These are phyloP conservation scores for Kazachstania sp. DNA, from an alignment of 1,139 yeast species.

Conservation along the genomic window DNA sequence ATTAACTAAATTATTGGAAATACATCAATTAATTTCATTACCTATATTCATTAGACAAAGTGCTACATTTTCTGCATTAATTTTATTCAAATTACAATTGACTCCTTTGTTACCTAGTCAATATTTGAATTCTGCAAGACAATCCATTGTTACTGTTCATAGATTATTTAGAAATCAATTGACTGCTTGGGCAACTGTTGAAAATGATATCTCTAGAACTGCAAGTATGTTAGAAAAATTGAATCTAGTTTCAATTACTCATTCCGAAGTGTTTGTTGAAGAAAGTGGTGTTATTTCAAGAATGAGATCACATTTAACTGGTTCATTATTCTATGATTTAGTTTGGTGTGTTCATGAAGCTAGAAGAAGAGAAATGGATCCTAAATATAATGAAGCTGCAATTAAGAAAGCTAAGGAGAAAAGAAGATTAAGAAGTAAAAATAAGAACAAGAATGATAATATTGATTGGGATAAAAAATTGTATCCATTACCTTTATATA, in stretches of 20 bases:
- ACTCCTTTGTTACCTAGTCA: constrained; percentile 69
- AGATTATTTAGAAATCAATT: constrained; percentile 77
- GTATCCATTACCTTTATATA: constrained; percentile 82
- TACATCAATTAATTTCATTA: constrained; percentile 63
- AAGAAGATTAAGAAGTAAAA: constrained; percentile 16
- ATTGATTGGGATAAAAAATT: constrained; percentile 30
- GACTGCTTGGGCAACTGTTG: constrained; percentile 79
- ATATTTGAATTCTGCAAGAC: constrained; percentile 82
- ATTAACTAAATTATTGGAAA: constrained; percentile 61
- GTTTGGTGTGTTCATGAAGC: constrained; percentile 97
- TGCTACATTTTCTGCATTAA: constrained; percentile 69
- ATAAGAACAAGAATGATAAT: constrained; percentile 13
- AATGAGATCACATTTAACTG: constrained; percentile 89
- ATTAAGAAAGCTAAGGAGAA: constrained; percentile 24
- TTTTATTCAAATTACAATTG: constrained; percentile 72
- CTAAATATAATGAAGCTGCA: constrained; percentile 36
- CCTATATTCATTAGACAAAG: constrained; percentile 86
- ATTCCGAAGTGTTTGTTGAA: constrained; percentile 70
- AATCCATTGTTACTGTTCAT: constrained; percentile 88
- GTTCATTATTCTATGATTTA: constrained; percentile 81
- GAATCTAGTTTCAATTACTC: constrained; percentile 77
- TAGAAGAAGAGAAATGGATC: constrained; percentile 55
- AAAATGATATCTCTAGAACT: constrained; percentile 83
- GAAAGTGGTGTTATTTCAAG: constrained; percentile 68
- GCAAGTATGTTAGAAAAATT: constrained; percentile 89